phyloP scores from a whole-genome alignment of 2,329 filamentous ascomycete species.

The Myriosclerotinia duriaeana region DNA sequence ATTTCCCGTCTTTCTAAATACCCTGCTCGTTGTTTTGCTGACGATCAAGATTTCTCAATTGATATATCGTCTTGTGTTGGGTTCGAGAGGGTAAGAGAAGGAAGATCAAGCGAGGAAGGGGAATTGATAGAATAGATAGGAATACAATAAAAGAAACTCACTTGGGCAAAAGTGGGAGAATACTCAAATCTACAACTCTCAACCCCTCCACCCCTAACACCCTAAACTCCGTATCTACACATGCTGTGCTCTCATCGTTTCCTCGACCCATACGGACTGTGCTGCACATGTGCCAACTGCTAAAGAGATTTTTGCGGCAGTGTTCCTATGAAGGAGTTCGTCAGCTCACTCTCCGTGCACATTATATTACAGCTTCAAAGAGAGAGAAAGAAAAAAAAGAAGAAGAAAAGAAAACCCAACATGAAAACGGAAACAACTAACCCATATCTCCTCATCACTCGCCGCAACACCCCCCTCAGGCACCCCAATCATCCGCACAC shows the following conservation, averaged over 20 bases:
- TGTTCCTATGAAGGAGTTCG: slow-evolving; percentile 1
- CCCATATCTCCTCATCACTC: slow-evolving; percentile 10
- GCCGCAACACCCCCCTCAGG: background rate
- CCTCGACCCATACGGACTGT: background rate
- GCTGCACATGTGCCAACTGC: slow-evolving; percentile 17
- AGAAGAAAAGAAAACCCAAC: background rate
- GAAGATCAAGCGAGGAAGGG: too few relatives aligned
- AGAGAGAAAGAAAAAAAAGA: too few relatives aligned
- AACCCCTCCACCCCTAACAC: slow-evolving; percentile 51
- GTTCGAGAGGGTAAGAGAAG: too few relatives aligned
- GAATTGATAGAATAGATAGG: too few relatives aligned
- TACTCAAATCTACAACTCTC: slow-evolving; percentile 52
- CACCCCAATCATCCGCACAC: slow-evolving; percentile 14
- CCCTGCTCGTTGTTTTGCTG: too few relatives aligned
- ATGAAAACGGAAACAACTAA: background rate
- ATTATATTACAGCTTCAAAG: background rate
- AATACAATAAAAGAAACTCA: slow-evolving; percentile 37
- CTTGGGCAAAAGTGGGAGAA: slow-evolving; percentile 52
- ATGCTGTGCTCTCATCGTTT: slow-evolving; percentile 45
- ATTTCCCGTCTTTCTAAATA: too few relatives aligned
- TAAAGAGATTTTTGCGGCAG: background rate
- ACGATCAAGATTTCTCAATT: too few relatives aligned
- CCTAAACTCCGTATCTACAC: slow-evolving; percentile 51
- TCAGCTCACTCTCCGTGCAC: too few relatives aligned
- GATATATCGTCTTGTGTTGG: too few relatives aligned